Evolutionary conservation across 305 asterid genomes (phyloP).

Genomic region (Fraxinus nigra): DNA sequence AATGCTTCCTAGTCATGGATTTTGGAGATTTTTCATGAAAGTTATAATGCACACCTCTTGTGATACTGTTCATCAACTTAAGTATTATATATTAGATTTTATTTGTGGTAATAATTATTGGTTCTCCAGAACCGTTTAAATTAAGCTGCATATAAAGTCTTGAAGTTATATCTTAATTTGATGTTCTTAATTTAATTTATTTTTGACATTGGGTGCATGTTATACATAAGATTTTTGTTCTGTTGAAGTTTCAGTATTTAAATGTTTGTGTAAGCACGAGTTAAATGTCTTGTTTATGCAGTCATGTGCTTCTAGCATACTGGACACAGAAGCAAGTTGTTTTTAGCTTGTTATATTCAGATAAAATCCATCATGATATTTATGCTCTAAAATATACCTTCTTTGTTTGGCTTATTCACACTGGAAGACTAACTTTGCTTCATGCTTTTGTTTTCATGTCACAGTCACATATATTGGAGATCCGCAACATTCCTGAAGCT

Average conservation of each 20-base stretch:
- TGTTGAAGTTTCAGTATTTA: background rate
- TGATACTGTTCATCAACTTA: background rate
- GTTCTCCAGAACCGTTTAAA: background rate
- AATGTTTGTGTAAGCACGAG: background rate
- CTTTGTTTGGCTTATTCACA: constrained; percentile 10
- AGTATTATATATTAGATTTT: background rate
- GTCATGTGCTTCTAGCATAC: background rate
- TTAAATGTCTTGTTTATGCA: background rate
- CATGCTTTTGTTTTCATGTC: constrained; percentile 28
- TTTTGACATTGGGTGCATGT: background rate
- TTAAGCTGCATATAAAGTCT: background rate
- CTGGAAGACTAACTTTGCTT: constrained; percentile 11
- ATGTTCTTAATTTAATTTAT: background rate
- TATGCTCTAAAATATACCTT: background rate
- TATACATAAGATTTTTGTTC: background rate
- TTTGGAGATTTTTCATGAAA: background rate
- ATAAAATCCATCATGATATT: background rate
- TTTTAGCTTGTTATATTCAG: background rate
- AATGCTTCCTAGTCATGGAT: background rate
- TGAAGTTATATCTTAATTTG: background rate
- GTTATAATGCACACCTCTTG: background rate
- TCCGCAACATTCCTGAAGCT: constrained; percentile 87
- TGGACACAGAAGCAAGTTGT: background rate
- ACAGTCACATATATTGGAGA: constrained; percentile 78
- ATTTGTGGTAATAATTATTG: background rate